Conservation (phyloP, 805 yeast species). For the Groenewaldozyma tartarivorans region DNA sequence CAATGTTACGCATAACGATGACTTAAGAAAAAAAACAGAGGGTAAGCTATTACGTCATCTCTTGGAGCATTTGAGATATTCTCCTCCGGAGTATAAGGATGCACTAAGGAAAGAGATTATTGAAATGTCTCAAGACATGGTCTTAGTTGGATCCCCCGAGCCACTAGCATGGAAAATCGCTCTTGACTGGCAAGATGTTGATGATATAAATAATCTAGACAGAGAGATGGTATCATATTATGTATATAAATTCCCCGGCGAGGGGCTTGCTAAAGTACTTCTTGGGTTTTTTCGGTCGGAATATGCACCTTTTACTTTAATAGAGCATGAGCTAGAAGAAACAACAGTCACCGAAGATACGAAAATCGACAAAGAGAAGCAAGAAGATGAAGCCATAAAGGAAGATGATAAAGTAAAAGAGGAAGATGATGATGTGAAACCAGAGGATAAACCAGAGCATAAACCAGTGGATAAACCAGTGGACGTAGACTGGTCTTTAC, state of each 20-base stretch:
- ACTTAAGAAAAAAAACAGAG: conserved; percentile 48
- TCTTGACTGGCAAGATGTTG: conserved; percentile 65
- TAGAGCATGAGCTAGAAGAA: conserved; percentile 16
- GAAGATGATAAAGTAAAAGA: conserved; percentile 19
- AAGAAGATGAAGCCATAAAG: conserved; percentile 4
- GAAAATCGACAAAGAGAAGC: conserved; percentile 6
- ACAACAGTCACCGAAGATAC: conserved; percentile 11
- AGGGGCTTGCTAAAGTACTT: conserved; percentile 53
- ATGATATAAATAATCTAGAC: conserved; percentile 41
- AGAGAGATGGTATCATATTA: conserved; percentile 39
- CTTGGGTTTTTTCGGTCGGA: conserved; percentile 60
- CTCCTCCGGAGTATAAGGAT: conserved; percentile 29
- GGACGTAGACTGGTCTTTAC: conserved; percentile 26
- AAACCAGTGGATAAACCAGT: conserved; percentile 11
- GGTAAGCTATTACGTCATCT: conserved; percentile 49
- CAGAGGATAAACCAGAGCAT: conserved; percentile 5
- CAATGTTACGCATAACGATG: conserved; percentile 54
- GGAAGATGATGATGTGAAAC: conserved; percentile 19
- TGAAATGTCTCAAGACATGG: conserved; percentile 61
- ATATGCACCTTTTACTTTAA: conserved; percentile 47
- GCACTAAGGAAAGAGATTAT: conserved; percentile 34
- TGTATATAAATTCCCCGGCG: conserved; percentile 45
- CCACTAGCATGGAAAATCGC: conserved; percentile 62
- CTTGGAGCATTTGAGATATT: conserved; percentile 41
- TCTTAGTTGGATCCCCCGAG: conserved; percentile 52